Evolutionary conservation across 2,329 filamentous ascomycete genomes (phyloP).

Genomic region (Sporothrix variecibatus): DNA sequence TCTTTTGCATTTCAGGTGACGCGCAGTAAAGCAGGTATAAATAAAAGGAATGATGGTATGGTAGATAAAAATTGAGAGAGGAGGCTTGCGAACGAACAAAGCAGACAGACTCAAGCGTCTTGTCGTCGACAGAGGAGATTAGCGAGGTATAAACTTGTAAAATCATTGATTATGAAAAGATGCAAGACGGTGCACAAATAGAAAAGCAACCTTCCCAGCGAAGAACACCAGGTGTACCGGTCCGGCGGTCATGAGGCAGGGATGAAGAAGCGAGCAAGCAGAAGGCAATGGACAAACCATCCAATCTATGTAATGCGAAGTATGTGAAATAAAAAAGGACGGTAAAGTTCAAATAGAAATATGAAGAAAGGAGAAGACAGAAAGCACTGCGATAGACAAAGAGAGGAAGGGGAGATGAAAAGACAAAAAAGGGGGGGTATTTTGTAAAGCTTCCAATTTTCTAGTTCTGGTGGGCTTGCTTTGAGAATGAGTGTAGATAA

Average conservation of each 20-base stretch:
- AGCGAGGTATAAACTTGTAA: not conserved
- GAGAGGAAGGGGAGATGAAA: not conserved
- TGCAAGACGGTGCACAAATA: not conserved
- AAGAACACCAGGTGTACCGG: not conserved
- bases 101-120: not conserved
- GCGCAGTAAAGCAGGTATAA: not conserved
- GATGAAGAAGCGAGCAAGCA: not conserved
- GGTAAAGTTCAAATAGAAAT: not conserved
- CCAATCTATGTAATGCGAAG: slow-evolving; percentile 26
- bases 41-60: not conserved
- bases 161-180: not conserved
- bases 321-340: slow-evolving; percentile 1
- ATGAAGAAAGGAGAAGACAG: not conserved
- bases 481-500: slow-evolving; percentile 1
- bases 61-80: not conserved
- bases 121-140: not conserved
- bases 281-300: slow-evolving; percentile 21
- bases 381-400: not conserved
- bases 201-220: not conserved
- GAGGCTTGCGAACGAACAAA: not conserved
- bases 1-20: not conserved
- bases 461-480: not conserved
- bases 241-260: slow-evolving; percentile 9
- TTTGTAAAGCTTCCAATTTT: slow-evolving; percentile 7
- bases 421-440: slow-evolving; percentile 18